Evolutionary conservation across 306 rosid genomes (phyloP).

Genomic region (Casuarina equisetifolia): DNA sequence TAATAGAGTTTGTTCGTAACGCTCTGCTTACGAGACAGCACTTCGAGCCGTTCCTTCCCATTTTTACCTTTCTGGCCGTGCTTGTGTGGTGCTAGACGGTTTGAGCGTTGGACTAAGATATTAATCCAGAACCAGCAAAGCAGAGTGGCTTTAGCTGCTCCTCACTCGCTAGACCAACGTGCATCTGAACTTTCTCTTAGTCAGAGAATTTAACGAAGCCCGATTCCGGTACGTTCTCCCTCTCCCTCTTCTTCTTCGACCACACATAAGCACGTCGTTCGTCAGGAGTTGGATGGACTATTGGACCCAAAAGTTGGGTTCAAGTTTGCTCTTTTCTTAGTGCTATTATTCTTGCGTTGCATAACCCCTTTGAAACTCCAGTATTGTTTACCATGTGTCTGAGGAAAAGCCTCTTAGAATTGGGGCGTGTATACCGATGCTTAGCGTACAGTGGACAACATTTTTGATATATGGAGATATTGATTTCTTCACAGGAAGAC

Average conservation of each 20-base stretch:
- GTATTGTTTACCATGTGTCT: background rate
- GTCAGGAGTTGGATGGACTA: background rate
- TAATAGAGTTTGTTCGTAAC: too few relatives aligned
- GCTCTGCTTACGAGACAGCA: too few relatives aligned
- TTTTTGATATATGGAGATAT: background rate
- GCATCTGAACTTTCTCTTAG: background rate
- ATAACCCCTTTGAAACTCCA: background rate
- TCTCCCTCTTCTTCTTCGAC: background rate
- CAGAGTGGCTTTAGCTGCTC: background rate
- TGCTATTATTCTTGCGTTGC: background rate
- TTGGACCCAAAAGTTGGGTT: background rate
- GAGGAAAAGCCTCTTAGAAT: conserved; percentile 13
- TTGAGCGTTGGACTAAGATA: background rate
- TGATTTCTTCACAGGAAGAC: conserved; percentile 1
- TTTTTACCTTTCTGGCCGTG: too few relatives aligned
- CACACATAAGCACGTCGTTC: background rate
- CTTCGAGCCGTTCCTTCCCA: too few relatives aligned
- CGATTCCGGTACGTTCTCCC: background rate
- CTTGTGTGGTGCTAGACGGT: background rate
- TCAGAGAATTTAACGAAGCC: background rate
- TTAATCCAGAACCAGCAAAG: background rate
- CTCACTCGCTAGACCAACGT: background rate
- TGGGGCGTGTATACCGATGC: background rate
- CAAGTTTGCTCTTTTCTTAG: background rate
- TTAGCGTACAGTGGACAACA: background rate